Percentiles rank a stretch among this genome's conserved stretches.
These are phyloP conservation scores for Teratosphaeria gauchensis DNA, from an alignment of 2,329 filamentous ascomycete species.

Conservation along the genomic window DNA sequence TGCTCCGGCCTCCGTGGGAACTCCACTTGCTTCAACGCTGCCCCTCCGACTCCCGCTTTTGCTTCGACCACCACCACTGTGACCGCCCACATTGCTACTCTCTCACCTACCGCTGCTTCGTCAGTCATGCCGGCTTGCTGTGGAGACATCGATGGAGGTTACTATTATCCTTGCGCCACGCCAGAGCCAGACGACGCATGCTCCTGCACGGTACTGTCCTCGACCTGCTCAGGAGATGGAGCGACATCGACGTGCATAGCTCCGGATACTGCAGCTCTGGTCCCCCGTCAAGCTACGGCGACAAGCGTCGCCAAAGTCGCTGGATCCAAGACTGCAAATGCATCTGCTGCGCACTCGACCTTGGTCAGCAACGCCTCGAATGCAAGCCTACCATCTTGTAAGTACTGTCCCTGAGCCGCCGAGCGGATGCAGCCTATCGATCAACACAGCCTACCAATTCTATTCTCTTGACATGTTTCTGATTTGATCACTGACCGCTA, in stretches of 20 bases:
- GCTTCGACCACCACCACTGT: not conserved
- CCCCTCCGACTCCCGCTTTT: no score
- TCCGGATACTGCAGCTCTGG: not conserved
- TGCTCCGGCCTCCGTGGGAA: no score
- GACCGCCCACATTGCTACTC: not conserved
- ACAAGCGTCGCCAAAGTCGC: not conserved
- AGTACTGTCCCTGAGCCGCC: not conserved
- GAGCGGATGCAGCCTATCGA: not conserved
- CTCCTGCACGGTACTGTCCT: not conserved
- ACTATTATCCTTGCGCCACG: not conserved
- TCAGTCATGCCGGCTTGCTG: not conserved
- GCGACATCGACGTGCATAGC: not conserved
- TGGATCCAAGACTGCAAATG: not conserved
- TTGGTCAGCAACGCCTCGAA: not conserved
- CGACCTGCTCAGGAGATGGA: not conserved
- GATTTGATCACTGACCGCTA: not conserved
- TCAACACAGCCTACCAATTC: not conserved
- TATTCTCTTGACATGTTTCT: not conserved
- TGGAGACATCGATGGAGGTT: not conserved
- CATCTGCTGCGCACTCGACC: not conserved
- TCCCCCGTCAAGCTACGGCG: not conserved
- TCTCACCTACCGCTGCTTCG: not conserved
- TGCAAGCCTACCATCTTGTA: not conserved
- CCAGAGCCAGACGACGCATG: not conserved
- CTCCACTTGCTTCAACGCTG: no score